Evolutionary conservation across 495 filamentous ascomycete species (phyloP).

Genomic region (Penicillium coffeae): DNA sequence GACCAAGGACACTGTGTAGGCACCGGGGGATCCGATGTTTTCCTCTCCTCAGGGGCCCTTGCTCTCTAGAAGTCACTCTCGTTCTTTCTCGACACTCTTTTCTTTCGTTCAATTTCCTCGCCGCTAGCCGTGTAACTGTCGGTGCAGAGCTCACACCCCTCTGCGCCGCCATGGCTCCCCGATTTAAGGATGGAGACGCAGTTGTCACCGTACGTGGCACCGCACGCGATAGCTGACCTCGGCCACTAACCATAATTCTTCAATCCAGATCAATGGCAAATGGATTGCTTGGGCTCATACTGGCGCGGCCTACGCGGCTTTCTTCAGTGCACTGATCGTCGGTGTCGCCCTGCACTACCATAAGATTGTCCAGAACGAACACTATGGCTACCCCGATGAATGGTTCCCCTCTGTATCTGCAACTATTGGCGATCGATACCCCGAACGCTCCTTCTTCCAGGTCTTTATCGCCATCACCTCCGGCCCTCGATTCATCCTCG

Average conservation of each 20-base stretch:
- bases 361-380: slow-evolving; percentile 97
- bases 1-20: slow-evolving; percentile 17
- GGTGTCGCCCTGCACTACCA: slow-evolving; percentile 84
- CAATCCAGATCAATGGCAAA: slow-evolving; percentile 69
- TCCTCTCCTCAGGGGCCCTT: slow-evolving; percentile 37
- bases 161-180: slow-evolving; percentile 64
- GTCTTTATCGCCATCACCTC: slow-evolving; percentile 96
- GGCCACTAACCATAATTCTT: slow-evolving; percentile 10
- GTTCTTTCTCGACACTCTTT: slow-evolving; percentile 36
- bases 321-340: slow-evolving; percentile 83
- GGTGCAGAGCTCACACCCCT: slow-evolving; percentile 19
- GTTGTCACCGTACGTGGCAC: slow-evolving; percentile 60
- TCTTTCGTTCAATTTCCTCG: slow-evolving; percentile 14
- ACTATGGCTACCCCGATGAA: slow-evolving; percentile 94
- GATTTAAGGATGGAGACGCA: slow-evolving; percentile 84
- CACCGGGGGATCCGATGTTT: slow-evolving; percentile 27
- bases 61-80: slow-evolving; percentile 20
- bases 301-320: slow-evolving; percentile 78
- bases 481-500: slow-evolving; percentile 86
- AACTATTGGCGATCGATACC: slow-evolving; percentile 98
- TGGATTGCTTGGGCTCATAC: slow-evolving; percentile 93
- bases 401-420: slow-evolving; percentile 99
- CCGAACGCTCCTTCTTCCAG: slow-evolving; percentile 94
- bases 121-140: neutral
- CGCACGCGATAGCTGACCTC: slow-evolving; percentile 5